Evolutionary conservation across 495 filamentous ascomycete species (phyloP), one percentile per base, ranked within the genome.

Genomic region (Podospora bellae-mahoneyi): DNA sequence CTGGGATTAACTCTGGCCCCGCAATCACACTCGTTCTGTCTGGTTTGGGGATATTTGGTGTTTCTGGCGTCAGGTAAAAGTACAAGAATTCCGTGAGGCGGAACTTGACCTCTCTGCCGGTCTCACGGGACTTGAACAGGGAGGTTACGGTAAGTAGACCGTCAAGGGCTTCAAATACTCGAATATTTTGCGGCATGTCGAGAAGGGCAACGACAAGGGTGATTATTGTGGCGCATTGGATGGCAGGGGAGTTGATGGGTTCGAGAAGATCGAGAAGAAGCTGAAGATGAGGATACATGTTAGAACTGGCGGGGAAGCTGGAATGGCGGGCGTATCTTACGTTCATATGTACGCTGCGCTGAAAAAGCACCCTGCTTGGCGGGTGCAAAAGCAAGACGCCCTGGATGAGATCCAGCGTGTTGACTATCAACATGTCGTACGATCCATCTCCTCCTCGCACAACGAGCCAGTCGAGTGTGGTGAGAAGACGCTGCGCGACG

Each of bases 61-160:
- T 88, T 78, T 98, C 95, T 32, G 94, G 93, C 89, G 97, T 97
- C 61, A 99, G 87, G 78, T 98, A 99, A 79, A 97, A 97, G 79
- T 98, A 97, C 5, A 99, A 80, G 76, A 99, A 97, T 75, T 99
- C 95, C 67, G 97, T 89, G 10, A 96, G 85, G 73, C 94, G 93
- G 71, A 97, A 86, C 78, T 96, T 97, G 66, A 99, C 94, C 69
- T 94, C 92, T 65, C 92, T 86, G 16, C 87, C 86, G 4, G 93
- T 97, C 71, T 87, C 85, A 48, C 91, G 88, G 68, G 85, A 87
- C 77, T 96, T 96, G 85, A 97, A 97, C 6, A 98, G 84, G 7
- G 91, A 93, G 26, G 94, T 96, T n/a, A 98, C 86, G 2, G 95
- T 96, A 16, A 96, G 84, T 1, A 99, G 85, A 39, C 95, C 95